Percentiles rank a stretch among this genome's conserved stretches.
Conservation (phyloP, 2,329 filamentous ascomycete species). For the Curvularia sp. region DNA sequence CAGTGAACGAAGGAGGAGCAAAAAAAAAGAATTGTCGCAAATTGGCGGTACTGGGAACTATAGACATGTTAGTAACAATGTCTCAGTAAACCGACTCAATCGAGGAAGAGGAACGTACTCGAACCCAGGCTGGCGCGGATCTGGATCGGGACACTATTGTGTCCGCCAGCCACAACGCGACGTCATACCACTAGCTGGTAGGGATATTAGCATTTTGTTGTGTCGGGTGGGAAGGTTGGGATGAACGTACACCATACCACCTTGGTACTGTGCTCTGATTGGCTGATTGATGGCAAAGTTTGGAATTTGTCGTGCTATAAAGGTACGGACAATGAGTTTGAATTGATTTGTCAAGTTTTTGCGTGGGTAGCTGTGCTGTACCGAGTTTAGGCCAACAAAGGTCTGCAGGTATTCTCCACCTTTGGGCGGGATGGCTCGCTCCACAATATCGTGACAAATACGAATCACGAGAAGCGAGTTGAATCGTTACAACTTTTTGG, state of each 20-base stretch:
- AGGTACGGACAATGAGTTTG: not conserved
- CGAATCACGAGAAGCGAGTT: not conserved
- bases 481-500: not conserved
- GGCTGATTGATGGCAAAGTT: not conserved
- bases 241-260: constrained; percentile 26
- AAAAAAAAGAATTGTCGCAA: constrained; percentile 24
- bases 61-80: constrained; percentile 24
- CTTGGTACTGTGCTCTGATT: constrained; percentile 15
- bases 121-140: constrained; percentile 42
- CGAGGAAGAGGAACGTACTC: constrained; percentile 23
- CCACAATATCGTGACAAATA: not conserved
- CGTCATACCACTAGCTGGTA: constrained; percentile 39
- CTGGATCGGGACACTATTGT: constrained; percentile 23
- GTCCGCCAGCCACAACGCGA: constrained; percentile 40
- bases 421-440: not conserved
- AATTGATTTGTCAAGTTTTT: not conserved
- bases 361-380: not conserved
- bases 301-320: not conserved
- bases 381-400: not conserved
- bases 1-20: not conserved
- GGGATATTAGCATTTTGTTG: constrained; percentile 3
- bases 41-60: constrained; percentile 40
- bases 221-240: not conserved
- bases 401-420: not conserved
- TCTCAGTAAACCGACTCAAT: constrained; percentile 13